Evolutionary conservation across 306 rosid species (phyloP), one percentile per base, ranked within the genome.

Genomic region (Ceratonia siliqua): DNA sequence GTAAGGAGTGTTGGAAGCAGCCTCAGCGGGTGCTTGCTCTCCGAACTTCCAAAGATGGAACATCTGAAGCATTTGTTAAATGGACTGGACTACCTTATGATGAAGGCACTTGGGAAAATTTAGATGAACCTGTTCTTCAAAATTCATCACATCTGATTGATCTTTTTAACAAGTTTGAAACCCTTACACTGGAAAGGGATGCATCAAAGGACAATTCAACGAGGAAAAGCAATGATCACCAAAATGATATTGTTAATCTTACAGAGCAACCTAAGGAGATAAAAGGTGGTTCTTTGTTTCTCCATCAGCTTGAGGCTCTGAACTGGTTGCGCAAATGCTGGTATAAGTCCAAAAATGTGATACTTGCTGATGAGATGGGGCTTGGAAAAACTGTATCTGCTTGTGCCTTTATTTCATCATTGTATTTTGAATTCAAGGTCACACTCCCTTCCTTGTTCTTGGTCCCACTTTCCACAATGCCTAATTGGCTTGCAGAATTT

Each of bases 301-400:
- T 98, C 76, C 99, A 95, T 81, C 99, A 95, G 82, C 99, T 95
- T 79, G 99, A 95, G 89, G 99, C 99, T 35, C 86, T 95, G 76
- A 95, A 95, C 85, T 95, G 99, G 99, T 85, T 95, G 91, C 90
- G 99, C 38, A 95, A 82, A 72, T 95, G 99, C 87, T 95, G 99
- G 99, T 75, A 78, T 73, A 95, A 82, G 82, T 89, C 97, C 74
- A 92, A 89, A 82, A 95, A 95, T 89, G 99, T 95, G 80, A 95
- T 95, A 67, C 96, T 95, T 71, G 99, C 99, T 65, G 99, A 95
- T 82, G 99, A 95, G 87, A 95, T 95, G 99, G 99, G 99, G 39
- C 98, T 95, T 35, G 99, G 99, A 78, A 95, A 95, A 83, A 95
- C 99, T 63, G 85, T 95, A 33, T 95, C 99, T 62, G 99, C 99